Evolutionary conservation across 139 green algal species (phyloP).

Genomic region (Coelastrella sp.): DNA sequence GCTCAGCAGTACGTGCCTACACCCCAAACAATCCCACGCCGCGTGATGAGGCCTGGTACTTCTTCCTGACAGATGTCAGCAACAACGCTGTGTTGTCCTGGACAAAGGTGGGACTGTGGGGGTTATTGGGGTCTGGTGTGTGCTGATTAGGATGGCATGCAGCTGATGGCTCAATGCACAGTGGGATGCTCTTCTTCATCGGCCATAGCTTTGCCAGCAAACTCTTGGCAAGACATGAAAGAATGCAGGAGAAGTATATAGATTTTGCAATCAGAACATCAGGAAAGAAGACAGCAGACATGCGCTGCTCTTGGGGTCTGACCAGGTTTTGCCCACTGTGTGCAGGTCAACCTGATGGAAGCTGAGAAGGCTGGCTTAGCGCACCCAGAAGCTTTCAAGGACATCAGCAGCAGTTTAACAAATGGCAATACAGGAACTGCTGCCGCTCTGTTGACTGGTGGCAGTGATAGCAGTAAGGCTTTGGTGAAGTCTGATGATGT

Average conservation of each 20-base stretch:
- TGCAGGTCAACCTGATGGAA: slow-evolving; percentile 65
- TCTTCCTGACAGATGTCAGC: slow-evolving; percentile 74
- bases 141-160: too few relatives aligned
- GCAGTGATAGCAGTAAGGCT: slow-evolving; percentile 19
- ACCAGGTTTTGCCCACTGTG: background rate
- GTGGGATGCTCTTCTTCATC: too few relatives aligned
- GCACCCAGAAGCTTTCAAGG: slow-evolving; percentile 47
- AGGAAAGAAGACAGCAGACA: too few relatives aligned
- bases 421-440: slow-evolving; percentile 45
- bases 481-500: background rate
- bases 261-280: too few relatives aligned
- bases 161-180: too few relatives aligned
- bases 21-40: slow-evolving; percentile 72
- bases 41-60: slow-evolving; percentile 82
- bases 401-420: slow-evolving; percentile 1
- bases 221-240: too few relatives aligned
- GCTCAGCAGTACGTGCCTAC: slow-evolving; percentile 70
- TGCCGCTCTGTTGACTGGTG: background rate
- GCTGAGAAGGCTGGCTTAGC: slow-evolving; percentile 72
- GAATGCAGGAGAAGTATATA: too few relatives aligned
- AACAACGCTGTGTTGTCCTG: slow-evolving; percentile 68
- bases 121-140: too few relatives aligned
- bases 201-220: too few relatives aligned
- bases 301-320: too few relatives aligned
- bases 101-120: slow-evolving; percentile 51